Conservation (phyloP, 106 monocot species). For the Dendrobium catenatum region DNA sequence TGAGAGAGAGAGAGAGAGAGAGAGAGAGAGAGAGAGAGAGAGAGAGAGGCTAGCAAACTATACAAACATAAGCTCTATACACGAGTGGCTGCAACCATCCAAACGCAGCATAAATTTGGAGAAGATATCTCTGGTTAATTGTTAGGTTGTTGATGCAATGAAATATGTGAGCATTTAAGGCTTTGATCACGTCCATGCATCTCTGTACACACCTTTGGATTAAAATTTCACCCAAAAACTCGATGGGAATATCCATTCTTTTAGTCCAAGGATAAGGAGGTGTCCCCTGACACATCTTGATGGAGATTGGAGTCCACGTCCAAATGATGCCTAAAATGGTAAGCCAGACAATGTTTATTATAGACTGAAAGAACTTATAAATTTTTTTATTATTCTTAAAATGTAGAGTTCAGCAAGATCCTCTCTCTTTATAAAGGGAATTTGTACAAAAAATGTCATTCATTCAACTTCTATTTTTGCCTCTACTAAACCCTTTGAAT, state of each 20-base stretch:
- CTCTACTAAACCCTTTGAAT: too few relatives aligned
- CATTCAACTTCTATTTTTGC: too few relatives aligned
- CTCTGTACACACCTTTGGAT: not conserved
- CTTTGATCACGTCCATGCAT: not conserved
- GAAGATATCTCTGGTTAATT: not conserved
- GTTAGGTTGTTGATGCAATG: not conserved
- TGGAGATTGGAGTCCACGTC: slow-evolving; percentile 2
- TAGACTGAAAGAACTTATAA: not conserved
- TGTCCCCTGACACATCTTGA: not conserved
- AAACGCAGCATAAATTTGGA: not conserved
- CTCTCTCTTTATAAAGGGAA: not conserved
- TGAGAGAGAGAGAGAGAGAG: not conserved
- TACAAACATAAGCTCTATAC: not conserved
- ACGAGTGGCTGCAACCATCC: not conserved
- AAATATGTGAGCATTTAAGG: not conserved
- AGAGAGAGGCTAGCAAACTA: not conserved
- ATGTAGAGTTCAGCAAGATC: not conserved
- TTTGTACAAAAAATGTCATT: too few relatives aligned
- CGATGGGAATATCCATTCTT: not conserved
- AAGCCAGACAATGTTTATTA: not conserved
- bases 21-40: not conserved
- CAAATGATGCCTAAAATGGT: not conserved
- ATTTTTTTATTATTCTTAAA: not conserved
- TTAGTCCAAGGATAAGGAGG: slow-evolving; percentile 7
- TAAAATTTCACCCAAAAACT: not conserved